Evolutionary conservation across 1,284 basidiomycete species (phyloP), one percentile per base, ranked within the genome.

Genomic region (Afroboletus lepidellus): DNA sequence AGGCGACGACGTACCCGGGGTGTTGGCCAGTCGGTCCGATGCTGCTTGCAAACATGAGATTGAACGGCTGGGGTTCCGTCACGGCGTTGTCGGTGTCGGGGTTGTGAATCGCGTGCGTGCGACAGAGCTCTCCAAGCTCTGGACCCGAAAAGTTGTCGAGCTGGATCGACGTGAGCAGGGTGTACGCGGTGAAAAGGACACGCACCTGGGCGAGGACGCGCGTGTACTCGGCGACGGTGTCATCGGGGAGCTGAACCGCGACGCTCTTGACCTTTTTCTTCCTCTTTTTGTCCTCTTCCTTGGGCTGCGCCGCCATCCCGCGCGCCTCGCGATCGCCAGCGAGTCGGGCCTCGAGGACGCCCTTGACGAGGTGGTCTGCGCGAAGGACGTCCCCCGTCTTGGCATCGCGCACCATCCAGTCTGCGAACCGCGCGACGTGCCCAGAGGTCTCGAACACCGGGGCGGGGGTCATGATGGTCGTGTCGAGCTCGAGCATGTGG

Each of bases 351-450:
- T 97, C 91, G 42, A 99, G 78, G 29, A 98, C 96, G 58, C 79
- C 89, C 72, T 95, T 94, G 58, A 99, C 93, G 27, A 99, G 83
- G 73, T 99, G 97, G 72, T 99, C 96, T 16, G 96, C 96, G 50
- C 97, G 88, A 64, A 97, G 87, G 51, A 99, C 97, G 67, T 99
- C 95, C 43, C 95, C 95, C 29, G 90, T 97, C 77, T 93, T 86
- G 21, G 76, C 74, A 66, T 99, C 97, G 76, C 97, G 97, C 69
- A 93, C 91, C 97, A 99, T 99, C 95, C 95, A 99, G 70, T 99
- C 97, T 18, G 96, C 91, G 67, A 99, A 99, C 64, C 96, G 87
- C 56, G 96, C 96, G 52, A 99, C 97, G 74, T 99, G 97, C 32
- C 97, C 97, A 29, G 94, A 98, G 0, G 96, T 90, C 73, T 98